Base-by-base conservation (phyloP, 176 grass and related monocot genomes). In the Calamus simplicifolius region DNA sequence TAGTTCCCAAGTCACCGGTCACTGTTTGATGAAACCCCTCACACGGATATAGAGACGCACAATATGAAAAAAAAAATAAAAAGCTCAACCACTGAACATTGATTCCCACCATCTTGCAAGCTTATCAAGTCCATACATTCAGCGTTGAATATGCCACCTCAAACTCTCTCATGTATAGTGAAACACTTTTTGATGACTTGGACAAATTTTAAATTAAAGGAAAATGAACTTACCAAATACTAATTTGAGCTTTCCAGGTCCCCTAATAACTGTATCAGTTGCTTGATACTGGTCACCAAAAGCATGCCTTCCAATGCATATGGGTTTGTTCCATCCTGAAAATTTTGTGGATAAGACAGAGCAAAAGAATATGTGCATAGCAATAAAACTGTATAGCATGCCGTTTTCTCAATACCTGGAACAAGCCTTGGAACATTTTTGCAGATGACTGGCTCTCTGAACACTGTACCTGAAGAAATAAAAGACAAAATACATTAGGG, bases 261-360 rank as follows among this genome's bases (percentile, higher is more conserved):
- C 92, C 72, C 88, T 91, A 21, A 97, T 58, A 72, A 97, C 81
- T 58, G 87, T 81, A 84, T 97, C 92, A 75, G 92, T 91, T 62
- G 92, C 92, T 26, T 87, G 55, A 73, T 97, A 97, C 78, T 97
- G 92, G 74, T 97, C 92, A 66, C 92, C 92, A 59, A 85, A 97
- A 25, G 92, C 92, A 77, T 97, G 92, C 54, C 92, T 97, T 82
- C 92, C 92, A 64, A 97, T 97, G 78, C 92, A 97, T 67, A 97
- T 97, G 74, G 92, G 92, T 61, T 91, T 97, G 29, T 81, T 97
- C 92, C 92, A 97, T 82, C 92, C 92, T 97, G 54, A 57, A 72
- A 72, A 62, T 49, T 63, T 19, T 25, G 69, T 49, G 16, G 48
- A 17, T 51, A 58, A 59, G 62, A 50, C 61, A 76, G 52, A 63